Evolutionary conservation across 495 filamentous ascomycete species (phyloP).

Genomic region (Achaetomiella virescens): DNA sequence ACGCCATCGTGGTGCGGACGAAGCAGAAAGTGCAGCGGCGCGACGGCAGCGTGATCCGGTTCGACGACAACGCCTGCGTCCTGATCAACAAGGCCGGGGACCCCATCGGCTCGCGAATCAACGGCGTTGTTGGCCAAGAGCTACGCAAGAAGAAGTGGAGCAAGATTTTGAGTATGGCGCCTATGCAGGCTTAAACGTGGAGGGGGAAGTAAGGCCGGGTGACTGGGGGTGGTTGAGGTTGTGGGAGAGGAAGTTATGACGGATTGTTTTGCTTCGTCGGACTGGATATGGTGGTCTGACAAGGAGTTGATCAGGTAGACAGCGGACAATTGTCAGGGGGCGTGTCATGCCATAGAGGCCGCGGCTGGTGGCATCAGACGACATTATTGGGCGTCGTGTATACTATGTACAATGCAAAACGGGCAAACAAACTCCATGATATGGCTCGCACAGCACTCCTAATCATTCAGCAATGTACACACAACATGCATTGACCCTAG

Average conservation of each 20-base stretch:
- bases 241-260: not conserved
- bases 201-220: too few species aligned
- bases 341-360: not conserved
- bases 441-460: not conserved
- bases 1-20: conserved; percentile 92
- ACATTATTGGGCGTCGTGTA: conserved; percentile 17
- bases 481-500: conserved; percentile 4
- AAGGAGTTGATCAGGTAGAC: too few species aligned
- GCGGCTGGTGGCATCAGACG: conserved; percentile 2
- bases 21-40: conserved; percentile 75
- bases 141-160: conserved; percentile 87
- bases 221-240: not conserved
- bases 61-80: conserved; percentile 98
- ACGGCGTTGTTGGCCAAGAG: conserved; percentile 81
- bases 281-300: too few species aligned
- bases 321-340: too few species aligned
- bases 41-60: conserved; percentile 84
- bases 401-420: conserved; percentile 18
- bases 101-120: conserved; percentile 88
- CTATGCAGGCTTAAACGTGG: conserved; percentile 88
- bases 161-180: conserved; percentile 93
- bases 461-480: not conserved
- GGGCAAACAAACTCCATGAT: not conserved
- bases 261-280: too few species aligned
- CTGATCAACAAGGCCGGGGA: conserved; percentile 96